Conservation (phyloP, 345 rosid genomes). For the Populus ilicifolia region DNA sequence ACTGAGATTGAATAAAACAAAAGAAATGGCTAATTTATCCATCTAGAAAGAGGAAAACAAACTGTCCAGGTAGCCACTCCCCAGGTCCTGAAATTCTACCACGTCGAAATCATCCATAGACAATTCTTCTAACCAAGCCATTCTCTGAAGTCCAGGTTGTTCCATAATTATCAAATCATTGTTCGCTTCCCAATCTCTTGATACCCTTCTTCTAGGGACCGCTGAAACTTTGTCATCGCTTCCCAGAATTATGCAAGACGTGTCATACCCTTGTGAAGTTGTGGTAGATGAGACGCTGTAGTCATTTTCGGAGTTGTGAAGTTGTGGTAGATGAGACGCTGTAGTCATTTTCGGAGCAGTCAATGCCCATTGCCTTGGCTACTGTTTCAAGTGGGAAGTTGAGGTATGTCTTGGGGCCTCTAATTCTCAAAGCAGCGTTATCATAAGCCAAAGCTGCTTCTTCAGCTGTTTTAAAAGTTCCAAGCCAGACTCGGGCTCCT, state of each 20-base stretch:
- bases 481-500: constrained; percentile 81
- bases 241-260: constrained; percentile 1
- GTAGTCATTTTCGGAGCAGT: constrained; percentile 8
- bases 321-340: background rate
- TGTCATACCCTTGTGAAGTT: background rate
- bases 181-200: constrained; percentile 27
- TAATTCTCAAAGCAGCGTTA: constrained; percentile 74
- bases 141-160: constrained; percentile 39
- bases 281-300: background rate
- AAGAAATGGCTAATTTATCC: background rate
- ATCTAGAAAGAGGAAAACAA: constrained; percentile 53
- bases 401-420: constrained; percentile 67
- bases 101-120: constrained; percentile 35
- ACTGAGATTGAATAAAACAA: no score
- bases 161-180: constrained; percentile 12
- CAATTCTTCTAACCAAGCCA: constrained; percentile 14
- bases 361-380: constrained; percentile 38
- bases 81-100: constrained; percentile 63
- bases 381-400: constrained; percentile 64
- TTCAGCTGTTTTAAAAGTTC: constrained; percentile 81
- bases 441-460: constrained; percentile 92
- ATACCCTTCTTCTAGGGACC: constrained; percentile 16
- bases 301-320: constrained; percentile 4
- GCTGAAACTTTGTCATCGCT: background rate
- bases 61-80: constrained; percentile 64